Base-by-base conservation (phyloP, 139 green algal genomes). In the Nannochloris sp. region DNA sequence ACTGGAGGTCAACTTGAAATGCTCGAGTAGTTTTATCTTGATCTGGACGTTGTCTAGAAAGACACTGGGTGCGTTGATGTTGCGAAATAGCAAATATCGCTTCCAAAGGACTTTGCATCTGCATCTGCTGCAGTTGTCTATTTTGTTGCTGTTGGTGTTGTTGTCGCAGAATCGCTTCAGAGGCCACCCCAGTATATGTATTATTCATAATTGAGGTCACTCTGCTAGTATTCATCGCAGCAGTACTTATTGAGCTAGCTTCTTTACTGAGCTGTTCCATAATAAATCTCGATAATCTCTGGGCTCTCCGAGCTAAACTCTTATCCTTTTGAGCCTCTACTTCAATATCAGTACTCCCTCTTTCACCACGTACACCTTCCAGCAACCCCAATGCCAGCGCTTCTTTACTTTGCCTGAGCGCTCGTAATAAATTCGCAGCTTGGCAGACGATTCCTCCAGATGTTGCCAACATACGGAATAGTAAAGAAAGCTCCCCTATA, bases 401-500 rank as follows among this genome's bases (percentile, higher is more conserved):
- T 65, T 97, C 83, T n/a, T 75, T 72, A 54, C 47, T 80, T 60
- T 96, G 88, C 0, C 83, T 67, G 60, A 97, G 75, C 24, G 89
- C 87, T 1, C 88, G 79, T 63, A 97, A 75, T 70, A 97, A 71
- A 78, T 97, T 97, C 65, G 77, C 61, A 15, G 91, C 84, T 75
- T 89, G 84, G 80, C 87, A 97, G 7, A 87, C 81, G n/a, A 54
- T 66, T 31, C 79, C 79, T 8, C 72, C 56, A 0, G 76, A 59
- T 14, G 61, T 64, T 30, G 59, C 51, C 68, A 98, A 80, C 90
- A 97, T 97, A 45, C 87, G 75, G 60, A 97, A 91, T 19, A 98
- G 83, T 66, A 96, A 87, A 2, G 61, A 57, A 33, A 95, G 68
- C 80, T 98, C 92, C 54, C 78, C 87, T 3, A 80, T 77, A 25